These are phyloP conservation scores for Penicillium frequentans DNA, from an alignment of 2,329 filamentous ascomycete species.

Conservation along the genomic window DNA sequence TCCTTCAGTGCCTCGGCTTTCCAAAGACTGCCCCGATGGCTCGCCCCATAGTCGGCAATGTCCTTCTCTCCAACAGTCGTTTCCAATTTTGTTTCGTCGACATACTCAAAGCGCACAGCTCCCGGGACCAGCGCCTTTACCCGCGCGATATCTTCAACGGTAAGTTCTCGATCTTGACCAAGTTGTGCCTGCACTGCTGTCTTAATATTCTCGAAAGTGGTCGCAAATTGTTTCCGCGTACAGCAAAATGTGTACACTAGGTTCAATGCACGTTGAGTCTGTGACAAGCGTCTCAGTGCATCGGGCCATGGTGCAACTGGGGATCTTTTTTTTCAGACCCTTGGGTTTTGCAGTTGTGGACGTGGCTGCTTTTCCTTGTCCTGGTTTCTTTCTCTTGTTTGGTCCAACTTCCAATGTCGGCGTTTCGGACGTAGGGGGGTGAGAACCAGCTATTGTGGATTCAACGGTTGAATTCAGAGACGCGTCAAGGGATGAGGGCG, in stretches of 20 bases:
- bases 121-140: constrained; percentile 76
- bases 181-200: constrained; percentile 81
- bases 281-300: constrained; percentile 69
- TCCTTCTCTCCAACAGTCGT: constrained; percentile 59
- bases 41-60: constrained; percentile 65
- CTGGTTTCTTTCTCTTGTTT: constrained; percentile 2
- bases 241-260: constrained; percentile 94
- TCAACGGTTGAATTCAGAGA: not conserved
- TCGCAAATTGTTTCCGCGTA: constrained; percentile 86
- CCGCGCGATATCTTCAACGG: constrained; percentile 76
- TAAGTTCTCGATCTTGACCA: constrained; percentile 59
- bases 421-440: not conserved
- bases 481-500: constrained; percentile 15
- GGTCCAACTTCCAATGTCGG: not conserved
- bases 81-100: constrained; percentile 80
- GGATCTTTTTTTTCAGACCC: constrained; percentile 23
- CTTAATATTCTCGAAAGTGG: constrained; percentile 86
- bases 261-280: constrained; percentile 81
- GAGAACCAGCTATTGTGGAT: not conserved
- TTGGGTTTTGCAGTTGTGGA: constrained; percentile 7
- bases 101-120: constrained; percentile 79
- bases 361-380: not conserved
- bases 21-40: constrained; percentile 45
- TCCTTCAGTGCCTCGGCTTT: constrained; percentile 18
- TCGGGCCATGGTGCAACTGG: constrained; percentile 68